A percentile compares a stretch with the other conserved stretches of the same genome.
Conservation (phyloP, 805 yeast species). For the Tetrapisispora pingtungensis region DNA sequence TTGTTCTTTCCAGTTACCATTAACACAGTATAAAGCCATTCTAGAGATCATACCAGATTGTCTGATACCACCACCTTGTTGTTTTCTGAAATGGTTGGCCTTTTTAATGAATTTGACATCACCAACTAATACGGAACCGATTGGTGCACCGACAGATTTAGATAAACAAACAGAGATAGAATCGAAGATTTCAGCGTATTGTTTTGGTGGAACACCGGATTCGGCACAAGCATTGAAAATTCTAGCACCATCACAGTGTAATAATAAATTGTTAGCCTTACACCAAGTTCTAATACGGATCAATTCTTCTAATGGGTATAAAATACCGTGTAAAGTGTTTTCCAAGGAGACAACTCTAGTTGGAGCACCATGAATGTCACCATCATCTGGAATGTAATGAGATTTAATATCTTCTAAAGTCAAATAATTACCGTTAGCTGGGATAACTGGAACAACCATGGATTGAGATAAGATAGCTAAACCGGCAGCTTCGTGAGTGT, state of each 20-base stretch:
- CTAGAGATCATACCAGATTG: constrained; percentile 74
- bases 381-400: constrained; percentile 58
- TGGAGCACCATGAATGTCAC: constrained; percentile 82
- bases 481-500: constrained; percentile 82
- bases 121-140: constrained; percentile 83
- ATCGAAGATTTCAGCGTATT: constrained; percentile 71
- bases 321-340: constrained; percentile 77
- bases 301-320: constrained; percentile 74
- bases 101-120: constrained; percentile 44
- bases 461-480: constrained; percentile 83
- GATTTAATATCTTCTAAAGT: constrained; percentile 70
- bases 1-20: constrained; percentile 54
- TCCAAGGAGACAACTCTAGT: constrained; percentile 77
- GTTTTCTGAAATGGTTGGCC: constrained; percentile 82
- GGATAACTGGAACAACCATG: constrained; percentile 76
- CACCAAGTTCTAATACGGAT: constrained; percentile 63
- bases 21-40: constrained; percentile 74
- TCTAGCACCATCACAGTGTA: constrained; percentile 95
- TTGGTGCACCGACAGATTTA: constrained; percentile 87
- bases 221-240: constrained; percentile 82
- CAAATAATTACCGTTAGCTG: constrained; percentile 63
- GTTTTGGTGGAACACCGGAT: constrained; percentile 48
- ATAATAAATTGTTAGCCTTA: constrained; percentile 41
- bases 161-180: constrained; percentile 85
- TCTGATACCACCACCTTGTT: constrained; percentile 88